Evolutionary conservation across 2,329 filamentous ascomycete species (phyloP).

Genomic region (Fusarium sp.): DNA sequence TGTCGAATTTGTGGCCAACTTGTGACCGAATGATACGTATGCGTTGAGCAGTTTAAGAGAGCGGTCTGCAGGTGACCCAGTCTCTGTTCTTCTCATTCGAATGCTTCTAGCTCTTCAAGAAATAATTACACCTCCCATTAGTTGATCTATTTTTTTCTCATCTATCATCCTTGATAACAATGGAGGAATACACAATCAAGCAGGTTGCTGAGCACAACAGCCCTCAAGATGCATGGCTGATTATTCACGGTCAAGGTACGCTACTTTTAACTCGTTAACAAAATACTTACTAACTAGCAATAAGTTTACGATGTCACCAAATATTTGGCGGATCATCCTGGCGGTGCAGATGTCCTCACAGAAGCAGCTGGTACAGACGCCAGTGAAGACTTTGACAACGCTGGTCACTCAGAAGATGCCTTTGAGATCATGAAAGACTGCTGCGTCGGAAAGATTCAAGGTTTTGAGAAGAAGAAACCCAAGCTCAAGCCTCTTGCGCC

Average conservation of each 20-base stretch:
- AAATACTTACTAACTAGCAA: rapidly evolving
- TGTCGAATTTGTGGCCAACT: background rate
- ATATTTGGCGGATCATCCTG: conserved; percentile 72
- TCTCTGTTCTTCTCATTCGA: background rate
- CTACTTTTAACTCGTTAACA: rapidly evolving
- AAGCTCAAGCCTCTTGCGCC: conserved; percentile 27
- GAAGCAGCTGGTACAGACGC: conserved; percentile 84
- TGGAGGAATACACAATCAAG: conserved; percentile 8
- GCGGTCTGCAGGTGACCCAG: background rate
- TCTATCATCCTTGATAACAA: rapidly evolving
- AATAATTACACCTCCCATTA: rapidly evolving
- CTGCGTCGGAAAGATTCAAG: conserved; percentile 54
- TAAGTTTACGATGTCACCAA: conserved; percentile 69
- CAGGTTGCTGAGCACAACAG: conserved; percentile 17
- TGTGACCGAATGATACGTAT: too few relatives aligned
- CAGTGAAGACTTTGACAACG: conserved; percentile 84
- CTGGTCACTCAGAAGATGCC: conserved; percentile 79
- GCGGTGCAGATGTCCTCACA: conserved; percentile 81
- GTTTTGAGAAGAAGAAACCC: conserved; percentile 33
- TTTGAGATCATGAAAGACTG: conserved; percentile 57
- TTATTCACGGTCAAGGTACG: conserved; percentile 6
- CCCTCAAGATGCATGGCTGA: background rate
- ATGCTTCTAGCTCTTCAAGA: background rate
- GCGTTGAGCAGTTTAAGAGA: background rate
- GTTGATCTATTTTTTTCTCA: rapidly evolving